Base-by-base conservation (phyloP, 2,329 filamentous ascomycete species). In the Alternaria brassicicola region DNA sequence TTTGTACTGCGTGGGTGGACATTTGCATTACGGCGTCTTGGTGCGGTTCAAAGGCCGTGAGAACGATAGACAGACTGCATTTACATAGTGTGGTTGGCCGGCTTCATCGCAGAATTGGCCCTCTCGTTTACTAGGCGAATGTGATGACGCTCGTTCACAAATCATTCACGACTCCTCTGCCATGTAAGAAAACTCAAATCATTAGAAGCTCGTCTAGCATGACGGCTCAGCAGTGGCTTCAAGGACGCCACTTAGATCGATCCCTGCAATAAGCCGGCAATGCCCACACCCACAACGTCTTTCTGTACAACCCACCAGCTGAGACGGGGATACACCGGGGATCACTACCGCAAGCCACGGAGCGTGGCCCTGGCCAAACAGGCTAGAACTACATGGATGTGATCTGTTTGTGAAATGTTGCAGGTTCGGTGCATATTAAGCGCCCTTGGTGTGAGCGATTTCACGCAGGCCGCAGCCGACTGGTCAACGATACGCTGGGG, bases 401-500 rank as follows among this genome's bases (percentile, higher is more conserved):
- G 62, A 30, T 60, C 63, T 61, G 57, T 57, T 35, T 53, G 55
- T 58, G 55, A 58, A 58, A 49, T 36, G 55, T 33, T 55, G 51
- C 55, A 58, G 30, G 55, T 49, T 43, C 47, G 31, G 55, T 58
- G 55, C 55, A 58, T 49, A 25, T 50, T 50, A 58, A 58, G 55
- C 55, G 55, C 55, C 55, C 39, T 61, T 47, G 56, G 42, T 65
- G 65, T 51, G 56, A 53, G 41, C 35, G 45, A 33, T 60, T 63
- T 60, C 63, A 65, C 47, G 45, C 49, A 55, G 26, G 41, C 28
- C 46, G 48, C 57, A 39, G 33, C 42, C 66, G 39, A 70, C 35
- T 71, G 64, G 68, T 52, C 49, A 51, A 55, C 55, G 64, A 65
- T 45, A 64, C 68, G 68, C 68, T 65, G 53, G 50, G 49, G 52